Percentiles rank a stretch among this genome's conserved stretches.
Evolutionary conservation across 2,329 filamentous ascomycete species (phyloP).

Genomic region (Diaporthe vaccinii): DNA sequence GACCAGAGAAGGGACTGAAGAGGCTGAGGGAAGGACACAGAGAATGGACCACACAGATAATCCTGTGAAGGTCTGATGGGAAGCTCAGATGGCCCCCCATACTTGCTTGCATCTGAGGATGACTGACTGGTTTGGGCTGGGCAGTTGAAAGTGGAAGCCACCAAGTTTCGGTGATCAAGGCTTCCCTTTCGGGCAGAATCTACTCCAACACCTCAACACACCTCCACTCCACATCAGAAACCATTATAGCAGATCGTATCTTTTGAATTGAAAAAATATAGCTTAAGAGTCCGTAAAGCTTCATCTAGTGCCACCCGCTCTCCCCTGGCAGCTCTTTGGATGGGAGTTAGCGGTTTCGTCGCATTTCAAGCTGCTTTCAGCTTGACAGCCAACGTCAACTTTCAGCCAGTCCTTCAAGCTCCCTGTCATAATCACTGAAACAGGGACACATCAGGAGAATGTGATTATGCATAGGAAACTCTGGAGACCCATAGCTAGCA

Average conservation of each 20-base stretch:
- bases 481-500: too few species aligned
- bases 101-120: background rate
- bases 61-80: background rate
- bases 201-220: background rate
- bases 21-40: background rate
- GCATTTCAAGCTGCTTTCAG: background rate
- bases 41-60: too few species aligned
- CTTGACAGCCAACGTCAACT: background rate
- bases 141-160: background rate
- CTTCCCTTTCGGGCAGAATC: background rate
- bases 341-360: background rate
- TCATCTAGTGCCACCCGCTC: background rate
- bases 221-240: background rate
- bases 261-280: background rate
- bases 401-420: too few species aligned
- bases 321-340: background rate
- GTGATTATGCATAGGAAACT: too few species aligned
- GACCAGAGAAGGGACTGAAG: background rate
- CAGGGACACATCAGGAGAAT: too few species aligned
- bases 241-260: rapidly evolving
- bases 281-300: background rate
- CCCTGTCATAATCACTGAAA: too few species aligned
- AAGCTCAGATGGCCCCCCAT: background rate
- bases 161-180: background rate
- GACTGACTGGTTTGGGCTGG: background rate